phyloP scores from a whole-genome alignment of 2,329 filamentous ascomycete genomes.

The Aureobasidium sp. region DNA sequence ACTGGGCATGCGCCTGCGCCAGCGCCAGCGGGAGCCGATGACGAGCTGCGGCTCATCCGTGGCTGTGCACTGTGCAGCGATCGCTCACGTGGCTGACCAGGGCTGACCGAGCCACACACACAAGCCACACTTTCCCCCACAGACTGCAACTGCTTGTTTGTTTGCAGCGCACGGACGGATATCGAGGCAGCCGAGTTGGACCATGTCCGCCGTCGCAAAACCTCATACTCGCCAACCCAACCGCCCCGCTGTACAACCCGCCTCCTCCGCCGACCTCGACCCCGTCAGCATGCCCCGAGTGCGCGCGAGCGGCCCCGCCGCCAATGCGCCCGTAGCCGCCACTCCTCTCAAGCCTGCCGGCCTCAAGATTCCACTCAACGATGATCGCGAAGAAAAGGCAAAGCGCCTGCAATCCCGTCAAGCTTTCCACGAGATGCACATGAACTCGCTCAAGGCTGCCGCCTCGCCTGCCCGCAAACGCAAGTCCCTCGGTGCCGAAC shows the following conservation, averaged over 20 bases:
- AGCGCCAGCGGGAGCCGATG: neutral
- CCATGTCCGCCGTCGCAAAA: neutral
- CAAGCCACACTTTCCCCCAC: no score
- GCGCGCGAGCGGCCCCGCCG: slow-evolving; percentile 29
- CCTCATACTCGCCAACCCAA: neutral
- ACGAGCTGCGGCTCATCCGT: neutral
- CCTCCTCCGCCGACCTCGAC: slow-evolving; percentile 16
- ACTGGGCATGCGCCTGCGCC: neutral
- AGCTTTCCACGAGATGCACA: slow-evolving; percentile 79
- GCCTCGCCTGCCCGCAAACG: slow-evolving; percentile 62
- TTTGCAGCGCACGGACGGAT: neutral
- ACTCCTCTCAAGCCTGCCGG: slow-evolving; percentile 46
- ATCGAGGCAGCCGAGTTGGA: neutral
- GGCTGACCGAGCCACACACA: neutral
- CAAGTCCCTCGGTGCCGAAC: slow-evolving; percentile 41
- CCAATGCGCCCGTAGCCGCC: slow-evolving; percentile 32
- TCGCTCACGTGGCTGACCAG: neutral
- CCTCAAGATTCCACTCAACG: slow-evolving; percentile 83
- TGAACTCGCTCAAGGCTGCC: slow-evolving; percentile 82
- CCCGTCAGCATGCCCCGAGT: slow-evolving; percentile 27
- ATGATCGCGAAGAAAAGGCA: slow-evolving; percentile 88
- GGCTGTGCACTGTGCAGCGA: neutral
- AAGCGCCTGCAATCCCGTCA: slow-evolving; percentile 79
- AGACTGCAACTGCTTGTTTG: neutral
- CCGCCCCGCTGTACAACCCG: neutral